Conservation (phyloP, 2,329 filamentous ascomycete genomes). For the Thielaviopsis populi region DNA sequence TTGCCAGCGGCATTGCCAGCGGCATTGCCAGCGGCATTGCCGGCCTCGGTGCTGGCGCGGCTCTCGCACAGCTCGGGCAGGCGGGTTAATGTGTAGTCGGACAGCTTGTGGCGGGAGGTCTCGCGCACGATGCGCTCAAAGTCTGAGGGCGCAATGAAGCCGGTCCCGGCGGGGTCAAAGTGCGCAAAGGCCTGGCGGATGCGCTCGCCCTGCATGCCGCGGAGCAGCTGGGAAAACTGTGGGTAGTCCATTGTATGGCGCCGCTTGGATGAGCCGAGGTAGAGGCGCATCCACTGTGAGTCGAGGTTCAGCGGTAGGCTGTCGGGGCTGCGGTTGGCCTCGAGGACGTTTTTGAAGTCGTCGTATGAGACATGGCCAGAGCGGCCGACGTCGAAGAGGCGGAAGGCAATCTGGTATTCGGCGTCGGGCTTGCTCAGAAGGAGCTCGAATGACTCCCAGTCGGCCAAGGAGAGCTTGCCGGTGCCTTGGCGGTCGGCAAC, state of each 20-base stretch:
- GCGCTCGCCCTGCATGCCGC: slow-evolving; percentile 86
- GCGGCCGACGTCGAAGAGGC: slow-evolving; percentile 78
- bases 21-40: slow-evolving; percentile 52
- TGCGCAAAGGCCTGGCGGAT: slow-evolving; percentile 88
- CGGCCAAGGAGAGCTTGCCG: slow-evolving; percentile 61
- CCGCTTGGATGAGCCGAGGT: slow-evolving; percentile 76
- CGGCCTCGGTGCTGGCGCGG: slow-evolving; percentile 25
- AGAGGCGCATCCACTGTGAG: slow-evolving; percentile 89
- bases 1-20: slow-evolving; percentile 85
- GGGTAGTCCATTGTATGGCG: slow-evolving; percentile 86
- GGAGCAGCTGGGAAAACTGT: slow-evolving; percentile 96
- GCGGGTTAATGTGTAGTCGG: slow-evolving; percentile 85
- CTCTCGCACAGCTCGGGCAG: slow-evolving; percentile 78
- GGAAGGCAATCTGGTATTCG: slow-evolving; percentile 97
- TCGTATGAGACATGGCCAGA: slow-evolving; percentile 81
- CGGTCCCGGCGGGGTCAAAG: slow-evolving; percentile 82
- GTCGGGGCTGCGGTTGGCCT: slow-evolving; percentile 70
- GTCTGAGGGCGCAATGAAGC: slow-evolving; percentile 87
- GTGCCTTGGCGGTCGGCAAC: slow-evolving; percentile 68
- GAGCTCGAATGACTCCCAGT: slow-evolving; percentile 92
- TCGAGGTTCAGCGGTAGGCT: slow-evolving; percentile 94
- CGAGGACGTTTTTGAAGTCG: slow-evolving; percentile 70
- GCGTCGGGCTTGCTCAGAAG: slow-evolving; percentile 86
- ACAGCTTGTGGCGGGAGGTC: slow-evolving; percentile 89
- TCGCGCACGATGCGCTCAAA: slow-evolving; percentile 94